Base-by-base conservation (phyloP, 179 eudicot species). In the Silene noctiflora region DNA sequence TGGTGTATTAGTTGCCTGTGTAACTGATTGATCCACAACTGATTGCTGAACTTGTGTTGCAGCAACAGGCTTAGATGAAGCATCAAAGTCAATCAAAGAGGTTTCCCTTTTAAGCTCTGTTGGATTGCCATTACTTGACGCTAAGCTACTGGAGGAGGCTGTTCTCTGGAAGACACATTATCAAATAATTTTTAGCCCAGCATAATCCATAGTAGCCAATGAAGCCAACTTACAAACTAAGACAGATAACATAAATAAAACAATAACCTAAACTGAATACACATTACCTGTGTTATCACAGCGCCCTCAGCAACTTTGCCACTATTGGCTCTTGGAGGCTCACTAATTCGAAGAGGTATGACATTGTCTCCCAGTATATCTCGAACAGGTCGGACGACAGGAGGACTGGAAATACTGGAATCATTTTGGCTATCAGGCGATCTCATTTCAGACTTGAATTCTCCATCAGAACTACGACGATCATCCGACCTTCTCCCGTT, bases 31-130 rank as follows among this genome's bases (percentile, higher is more conserved):
- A 78, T 55, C 75, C 44, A 80, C 44, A 78, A 75, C 71, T n/a
- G 78, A 46, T 76, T 81, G 88, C 66, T 80, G 87, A 75, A 84
- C 65, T 76, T 84, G 90, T 44, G 88, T 71, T 14, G 58, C 86
- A 76, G 88, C 53, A 74, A 82, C 84, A 78, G 87, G 29, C 69
- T 89, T 88, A 66, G 95, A 86, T 72, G 83, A 93, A 84, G 88
- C 88, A 80, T 91, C 96, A 84, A 96, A 93, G 85, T 96, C 96
- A 74, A 96, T 96, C 75, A 96, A 88, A 20, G 96, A 86, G 79
- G 80, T 81, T 80, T 87, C 92, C 61, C n/a, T 80, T 85, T 81
- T 96, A 69, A 73, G 24, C 84, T 91, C 97, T 13, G 87, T 48
- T 14, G 91, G 89, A 61, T 85, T 90, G 59, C 86, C 94, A 82